These are phyloP conservation scores for Pseudoscleropodium purum DNA, from an alignment of 225 moss, liverwort and hornwort genomes.

Conservation along the genomic window DNA sequence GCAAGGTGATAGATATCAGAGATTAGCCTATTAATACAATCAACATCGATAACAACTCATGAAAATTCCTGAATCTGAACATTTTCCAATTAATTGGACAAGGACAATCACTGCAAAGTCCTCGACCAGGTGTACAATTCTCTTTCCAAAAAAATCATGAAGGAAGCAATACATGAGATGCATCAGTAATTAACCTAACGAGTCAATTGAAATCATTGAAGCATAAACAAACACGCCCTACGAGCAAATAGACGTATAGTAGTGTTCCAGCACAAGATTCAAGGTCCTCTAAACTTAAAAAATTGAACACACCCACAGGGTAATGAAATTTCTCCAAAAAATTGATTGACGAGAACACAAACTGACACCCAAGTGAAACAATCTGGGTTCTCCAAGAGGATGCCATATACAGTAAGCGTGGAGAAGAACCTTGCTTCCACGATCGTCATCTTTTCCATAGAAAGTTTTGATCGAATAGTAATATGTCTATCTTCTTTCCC, in stretches of 20 bases:
- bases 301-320: neutral
- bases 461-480: conserved; percentile 14
- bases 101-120: neutral
- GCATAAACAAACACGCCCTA: neutral
- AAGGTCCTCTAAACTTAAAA: neutral
- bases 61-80: neutral
- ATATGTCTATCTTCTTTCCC: conserved; percentile 15
- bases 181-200: neutral
- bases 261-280: neutral
- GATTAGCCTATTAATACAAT: neutral
- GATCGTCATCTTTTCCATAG: conserved; percentile 33
- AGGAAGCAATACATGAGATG: neutral
- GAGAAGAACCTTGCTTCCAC: conserved; percentile 32
- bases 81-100: too few species aligned
- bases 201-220: neutral
- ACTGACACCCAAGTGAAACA: conserved; percentile 22
- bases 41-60: too few species aligned
- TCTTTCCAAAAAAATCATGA: too few species aligned
- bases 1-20: neutral
- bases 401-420: conserved; percentile 30
- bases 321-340: conserved; percentile 14
- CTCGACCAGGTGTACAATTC: neutral
- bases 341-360: conserved; percentile 15
- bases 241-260: neutral
- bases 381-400: conserved; percentile 25